A percentile compares a stretch with the other conserved stretches of the same genome.
Evolutionary conservation across 2,329 filamentous ascomycete species (phyloP).

Genomic region (Xylaria sp.): DNA sequence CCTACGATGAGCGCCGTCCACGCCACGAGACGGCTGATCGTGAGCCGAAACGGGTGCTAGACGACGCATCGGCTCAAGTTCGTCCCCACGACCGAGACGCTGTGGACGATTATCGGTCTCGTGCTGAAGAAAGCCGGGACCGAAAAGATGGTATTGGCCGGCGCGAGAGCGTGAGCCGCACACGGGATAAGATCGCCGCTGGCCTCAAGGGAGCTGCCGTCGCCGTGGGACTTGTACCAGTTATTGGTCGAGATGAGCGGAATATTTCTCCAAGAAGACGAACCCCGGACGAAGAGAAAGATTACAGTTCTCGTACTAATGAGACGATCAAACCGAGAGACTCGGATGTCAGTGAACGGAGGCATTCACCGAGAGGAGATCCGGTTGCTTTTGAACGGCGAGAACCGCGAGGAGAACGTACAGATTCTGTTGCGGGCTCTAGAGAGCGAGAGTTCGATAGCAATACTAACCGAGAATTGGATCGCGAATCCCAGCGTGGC

Average conservation of each 20-base stretch:
- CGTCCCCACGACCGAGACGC: constrained; percentile 42
- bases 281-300: constrained; percentile 45
- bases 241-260: constrained; percentile 51
- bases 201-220: constrained; percentile 62
- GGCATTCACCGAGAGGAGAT: constrained; percentile 43
- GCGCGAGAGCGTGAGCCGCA: constrained; percentile 53
- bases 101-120: constrained; percentile 41
- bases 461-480: constrained; percentile 33
- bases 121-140: constrained; percentile 46
- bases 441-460: constrained; percentile 42
- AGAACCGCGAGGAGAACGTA: constrained; percentile 42
- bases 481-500: constrained; percentile 37
- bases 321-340: constrained; percentile 50
- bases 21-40: constrained; percentile 50
- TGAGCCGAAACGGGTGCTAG: constrained; percentile 47
- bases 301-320: constrained; percentile 40
- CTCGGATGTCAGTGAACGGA: constrained; percentile 41
- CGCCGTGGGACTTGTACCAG: constrained; percentile 53
- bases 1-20: constrained; percentile 58
- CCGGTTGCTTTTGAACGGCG: constrained; percentile 43
- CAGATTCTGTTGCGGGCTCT: constrained; percentile 39
- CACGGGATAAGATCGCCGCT: constrained; percentile 61
- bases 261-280: constrained; percentile 49
- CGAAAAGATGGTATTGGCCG: constrained; percentile 51
- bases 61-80: constrained; percentile 46